A percentile compares a stretch with the other conserved stretches of the same genome.
phyloP scores from a whole-genome alignment of 768 basidiomycete genomes.

The Kwoniella bestiolae region DNA sequence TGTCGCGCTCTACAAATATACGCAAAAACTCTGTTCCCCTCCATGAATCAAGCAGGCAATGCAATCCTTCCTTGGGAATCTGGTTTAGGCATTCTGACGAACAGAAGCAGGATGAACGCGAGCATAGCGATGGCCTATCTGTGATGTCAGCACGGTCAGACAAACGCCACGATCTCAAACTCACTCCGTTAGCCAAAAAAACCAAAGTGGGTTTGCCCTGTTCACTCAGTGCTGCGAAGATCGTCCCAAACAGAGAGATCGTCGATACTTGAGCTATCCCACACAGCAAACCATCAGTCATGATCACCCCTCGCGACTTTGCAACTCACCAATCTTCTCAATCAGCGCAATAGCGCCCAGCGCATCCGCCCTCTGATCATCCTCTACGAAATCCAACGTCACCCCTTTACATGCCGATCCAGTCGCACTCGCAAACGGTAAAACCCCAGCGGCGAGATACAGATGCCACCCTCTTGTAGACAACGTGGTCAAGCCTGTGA shows the following conservation, averaged over 20 bases:
- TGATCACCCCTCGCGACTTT: too few species aligned
- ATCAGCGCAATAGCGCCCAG: constrained; percentile 51
- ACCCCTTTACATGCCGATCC: constrained; percentile 56
- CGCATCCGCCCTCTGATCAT: constrained; percentile 49
- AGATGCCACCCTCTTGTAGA: constrained; percentile 46
- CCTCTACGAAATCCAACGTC: constrained; percentile 52
- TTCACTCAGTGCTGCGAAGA: constrained; percentile 44
- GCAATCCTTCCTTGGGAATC: constrained; percentile 15
- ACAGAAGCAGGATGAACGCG: constrained; percentile 31
- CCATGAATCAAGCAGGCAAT: constrained; percentile 18
- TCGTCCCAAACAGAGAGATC: constrained; percentile 35
- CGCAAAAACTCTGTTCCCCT: too few species aligned
- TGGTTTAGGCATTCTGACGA: constrained; percentile 40
- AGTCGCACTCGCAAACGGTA: constrained; percentile 55
- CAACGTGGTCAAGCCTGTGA: constrained; percentile 42
- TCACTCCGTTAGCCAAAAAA: constrained; percentile 50
- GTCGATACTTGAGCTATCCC: constrained; percentile 48
- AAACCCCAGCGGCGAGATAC: constrained; percentile 47
- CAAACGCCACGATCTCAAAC: constrained; percentile 15
- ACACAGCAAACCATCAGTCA: too few species aligned
- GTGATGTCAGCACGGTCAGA: background rate
- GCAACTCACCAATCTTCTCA: constrained; percentile 47
- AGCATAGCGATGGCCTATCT: background rate
- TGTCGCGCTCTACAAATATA: too few species aligned
- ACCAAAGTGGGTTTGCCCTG: constrained; percentile 37